These are phyloP conservation scores for Coriaria nepalensis DNA, from an alignment of 306 rosid species.

Conservation along the genomic window DNA sequence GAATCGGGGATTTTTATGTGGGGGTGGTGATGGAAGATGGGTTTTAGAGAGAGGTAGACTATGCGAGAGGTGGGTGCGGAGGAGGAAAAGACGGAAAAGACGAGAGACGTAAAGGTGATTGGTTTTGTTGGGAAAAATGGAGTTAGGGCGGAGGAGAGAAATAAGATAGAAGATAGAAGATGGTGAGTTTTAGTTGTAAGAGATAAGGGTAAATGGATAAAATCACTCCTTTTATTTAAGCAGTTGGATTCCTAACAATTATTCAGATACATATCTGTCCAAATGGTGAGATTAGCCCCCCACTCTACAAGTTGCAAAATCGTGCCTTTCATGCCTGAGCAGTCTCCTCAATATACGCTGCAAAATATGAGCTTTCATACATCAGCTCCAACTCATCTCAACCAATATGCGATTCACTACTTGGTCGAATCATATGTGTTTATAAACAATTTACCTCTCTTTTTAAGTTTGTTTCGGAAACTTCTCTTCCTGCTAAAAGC, in stretches of 20 bases:
- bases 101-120: too few relatives aligned
- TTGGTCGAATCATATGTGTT: not conserved
- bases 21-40: constrained; percentile 5
- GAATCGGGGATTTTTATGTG: not conserved
- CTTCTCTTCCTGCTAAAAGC: constrained; percentile 96
- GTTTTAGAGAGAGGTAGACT: constrained; percentile 10
- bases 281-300: too few relatives aligned
- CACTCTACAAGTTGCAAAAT: too few relatives aligned
- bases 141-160: too few relatives aligned
- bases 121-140: too few relatives aligned
- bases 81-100: constrained; percentile 15
- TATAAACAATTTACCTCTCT: constrained; percentile 30
- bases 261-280: too few relatives aligned
- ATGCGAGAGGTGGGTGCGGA: constrained; percentile 6
- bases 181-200: too few relatives aligned
- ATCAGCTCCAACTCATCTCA: not conserved
- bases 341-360: constrained; percentile 9
- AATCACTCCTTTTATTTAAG: too few relatives aligned
- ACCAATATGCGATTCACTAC: not conserved
- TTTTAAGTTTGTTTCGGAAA: constrained; percentile 81
- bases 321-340: not conserved
- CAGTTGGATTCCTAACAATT: too few relatives aligned
- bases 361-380: not conserved
- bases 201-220: too few relatives aligned
- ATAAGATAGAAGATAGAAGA: too few relatives aligned